Conservation (phyloP, 257 asterid genomes). For the Coffea canephora region DNA sequence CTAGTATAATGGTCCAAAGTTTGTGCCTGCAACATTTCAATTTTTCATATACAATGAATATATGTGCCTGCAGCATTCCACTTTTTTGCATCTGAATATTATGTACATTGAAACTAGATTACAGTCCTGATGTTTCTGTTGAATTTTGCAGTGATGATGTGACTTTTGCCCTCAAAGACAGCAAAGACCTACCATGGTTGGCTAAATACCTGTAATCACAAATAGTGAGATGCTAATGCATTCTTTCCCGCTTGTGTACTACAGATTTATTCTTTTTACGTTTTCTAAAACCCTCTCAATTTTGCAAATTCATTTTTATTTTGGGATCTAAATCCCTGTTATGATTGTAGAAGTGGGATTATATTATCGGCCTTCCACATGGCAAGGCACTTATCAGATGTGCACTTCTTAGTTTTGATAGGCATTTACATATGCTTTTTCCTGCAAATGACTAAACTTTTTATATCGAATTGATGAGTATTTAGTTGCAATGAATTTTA, state of each 20-base stretch:
- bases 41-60: too few relatives aligned
- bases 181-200: slow-evolving; percentile 90
- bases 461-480: too few relatives aligned
- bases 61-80: not conserved
- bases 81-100: not conserved
- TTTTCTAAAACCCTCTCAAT: not conserved
- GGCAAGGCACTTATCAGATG: not conserved
- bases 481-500: too few relatives aligned
- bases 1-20: too few relatives aligned
- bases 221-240: not conserved
- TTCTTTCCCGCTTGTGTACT: not conserved
- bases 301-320: not conserved
- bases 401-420: not conserved
- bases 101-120: not conserved
- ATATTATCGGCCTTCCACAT: not conserved
- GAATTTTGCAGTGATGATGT: slow-evolving; percentile 75
- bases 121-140: not conserved
- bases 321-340: not conserved
- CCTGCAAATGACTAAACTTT: too few relatives aligned
- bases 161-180: slow-evolving; percentile 80
- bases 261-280: not conserved
- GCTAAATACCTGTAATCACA: slow-evolving; percentile 54
- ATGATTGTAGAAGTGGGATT: not conserved
- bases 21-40: too few relatives aligned
- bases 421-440: too few relatives aligned